Evolutionary conservation across 2,329 filamentous ascomycete species (phyloP), one percentile per base, ranked within the genome.

Genomic region (Diaporthe vaccinii): DNA sequence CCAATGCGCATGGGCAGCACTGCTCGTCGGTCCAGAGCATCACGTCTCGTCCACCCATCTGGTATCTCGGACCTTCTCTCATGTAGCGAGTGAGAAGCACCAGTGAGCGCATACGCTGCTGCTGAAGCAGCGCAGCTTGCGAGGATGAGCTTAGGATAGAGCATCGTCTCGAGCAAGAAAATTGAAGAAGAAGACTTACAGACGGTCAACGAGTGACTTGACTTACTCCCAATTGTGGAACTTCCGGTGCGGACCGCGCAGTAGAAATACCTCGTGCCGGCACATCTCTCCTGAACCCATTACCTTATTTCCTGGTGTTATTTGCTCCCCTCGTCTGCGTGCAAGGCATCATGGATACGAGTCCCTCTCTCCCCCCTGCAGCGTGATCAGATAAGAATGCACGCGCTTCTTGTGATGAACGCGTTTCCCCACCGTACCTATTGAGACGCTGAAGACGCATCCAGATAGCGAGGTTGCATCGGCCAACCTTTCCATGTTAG

Each of bases 1-100:
- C 75, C 75, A n/a, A 76, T 67, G 25, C 65, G 55, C n/a, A 76
- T 74, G 22, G 75, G 75, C 69, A 76, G 71, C 36, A 62, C 72
- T 44, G 74, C 59, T 36, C 72, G 59, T 44, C 75, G 73, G 36
- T 76, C 73, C 39, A 76, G 73, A 31, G 68, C 51, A 15, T 72
- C 75, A 62, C 69, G 59, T 25, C 55, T 70, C 44, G 71, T 70
- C 75, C 75, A 76, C 5, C 75, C 75, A 28, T 49, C 58, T 20
- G 75, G 75, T 44, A 72, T 69, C 6, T 31, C 58, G 14, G 69
- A 49, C 9, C 75, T 70, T 65, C 65, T 76, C 68, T 76, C 75
- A 34, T 76, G 75, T 25, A 76, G 22, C 28, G 65, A 69, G 49
- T 55, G 65, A 69, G 65, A 69, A 55, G 65, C 31, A 55, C 65